Evolutionary conservation across 768 basidiomycete genomes (phyloP).

Genomic region (Kwoniella sp.): DNA sequence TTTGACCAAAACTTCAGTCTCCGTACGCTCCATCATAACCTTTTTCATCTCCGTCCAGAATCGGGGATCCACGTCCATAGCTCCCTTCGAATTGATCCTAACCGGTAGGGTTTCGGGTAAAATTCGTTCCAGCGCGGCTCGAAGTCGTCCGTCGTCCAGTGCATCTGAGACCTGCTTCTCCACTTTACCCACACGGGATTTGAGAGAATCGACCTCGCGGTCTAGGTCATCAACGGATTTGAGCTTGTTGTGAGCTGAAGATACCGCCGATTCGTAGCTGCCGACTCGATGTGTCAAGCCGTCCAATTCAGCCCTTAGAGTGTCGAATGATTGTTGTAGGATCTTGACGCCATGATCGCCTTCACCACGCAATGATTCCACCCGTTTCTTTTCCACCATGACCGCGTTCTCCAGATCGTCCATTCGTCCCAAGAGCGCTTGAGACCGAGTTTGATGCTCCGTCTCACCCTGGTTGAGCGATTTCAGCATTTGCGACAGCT

Average conservation of each 20-base stretch:
- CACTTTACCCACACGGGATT: slow-evolving; percentile 44
- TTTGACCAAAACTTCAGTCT: slow-evolving; percentile 41
- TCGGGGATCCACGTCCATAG: slow-evolving; percentile 54
- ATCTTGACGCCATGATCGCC: slow-evolving; percentile 14
- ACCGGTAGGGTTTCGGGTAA: slow-evolving; percentile 58
- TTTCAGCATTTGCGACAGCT: slow-evolving; percentile 35
- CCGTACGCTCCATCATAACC: slow-evolving; percentile 51
- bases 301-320: slow-evolving; percentile 18
- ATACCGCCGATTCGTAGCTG: slow-evolving; percentile 9
- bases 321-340: slow-evolving; percentile 13
- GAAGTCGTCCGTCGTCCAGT: slow-evolving; percentile 49
- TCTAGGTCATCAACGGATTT: slow-evolving; percentile 23
- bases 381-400: slow-evolving; percentile 19
- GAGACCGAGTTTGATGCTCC: slow-evolving; percentile 18
- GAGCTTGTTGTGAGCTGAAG: not conserved
- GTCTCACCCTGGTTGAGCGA: slow-evolving; percentile 12
- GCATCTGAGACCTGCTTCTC: slow-evolving; percentile 48
- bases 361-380: slow-evolving; percentile 10
- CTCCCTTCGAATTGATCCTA: slow-evolving; percentile 34
- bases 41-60: slow-evolving; percentile 59
- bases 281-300: slow-evolving; percentile 19
- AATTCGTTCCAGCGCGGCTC: slow-evolving; percentile 53
- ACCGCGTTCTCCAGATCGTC: slow-evolving; percentile 30
- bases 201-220: slow-evolving; percentile 37
- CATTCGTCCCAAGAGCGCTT: slow-evolving; percentile 18